Evolutionary conservation across 352 stramenopile genomes (phyloP), one percentile per base, ranked within the genome.

Genomic region (Phytophthora fragariaefolia): DNA sequence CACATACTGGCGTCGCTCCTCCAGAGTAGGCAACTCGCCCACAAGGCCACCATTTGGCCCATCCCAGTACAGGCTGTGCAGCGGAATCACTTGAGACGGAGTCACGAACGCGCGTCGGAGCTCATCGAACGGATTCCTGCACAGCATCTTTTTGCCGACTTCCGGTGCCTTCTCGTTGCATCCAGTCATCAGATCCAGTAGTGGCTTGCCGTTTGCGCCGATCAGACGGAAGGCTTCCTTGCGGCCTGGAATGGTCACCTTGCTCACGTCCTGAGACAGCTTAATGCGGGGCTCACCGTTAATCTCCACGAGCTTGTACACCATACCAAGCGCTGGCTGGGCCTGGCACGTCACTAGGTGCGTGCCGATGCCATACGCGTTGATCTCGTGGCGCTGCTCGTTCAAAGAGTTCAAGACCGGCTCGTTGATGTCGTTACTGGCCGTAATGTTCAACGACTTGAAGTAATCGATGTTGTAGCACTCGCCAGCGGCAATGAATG

Each of bases 341-440:
- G 90, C 90, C 77, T 99, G 97, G 75, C 98, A 99, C 6, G 98
- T 99, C 34, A 99, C 92, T 38, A 98, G 67, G 73, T 98, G 86
- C 34, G 96, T 98, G 12, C 96, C 96, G 73, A 99, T 99, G 42
- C 96, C 96, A 71, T 97, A 99, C 32, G 92, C 79, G 57, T 98
- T 97, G 58, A 99, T 98, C 45, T 96, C 92, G 75, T 99, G 97
- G 55, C 94, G 90, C 80, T 95, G 60, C 71, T 98, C 91, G 58
- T 97, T 97, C 4, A 99, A 77, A 13, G 95, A 96, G 63, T 98
- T 91, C 7, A 99, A 77, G 7, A 98, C 91, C 0, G 93, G 80
- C 79, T 99, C 98, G 79, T 99, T 99, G 80, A 99, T 99, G 78
- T 99, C 97, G 82, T 99, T 99, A 69, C 89, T 98, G 15, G 97